Base-by-base conservation (phyloP, 1,284 basidiomycete species). In the Microbotryum intermedium region DNA sequence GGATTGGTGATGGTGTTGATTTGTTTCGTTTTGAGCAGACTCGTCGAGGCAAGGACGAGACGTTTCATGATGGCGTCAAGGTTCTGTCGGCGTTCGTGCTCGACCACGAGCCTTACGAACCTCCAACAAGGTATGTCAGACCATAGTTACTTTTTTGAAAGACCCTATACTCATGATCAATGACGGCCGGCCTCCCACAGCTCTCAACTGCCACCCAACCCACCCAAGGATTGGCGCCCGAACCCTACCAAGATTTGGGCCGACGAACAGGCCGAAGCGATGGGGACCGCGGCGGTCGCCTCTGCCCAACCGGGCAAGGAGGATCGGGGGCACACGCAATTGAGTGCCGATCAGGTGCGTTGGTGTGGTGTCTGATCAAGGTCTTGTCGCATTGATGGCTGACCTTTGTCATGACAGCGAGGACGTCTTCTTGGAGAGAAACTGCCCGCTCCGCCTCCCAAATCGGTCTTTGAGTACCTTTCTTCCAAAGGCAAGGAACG, bases 401-500 rank as follows among this genome's bases (percentile, higher is more conserved):
- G 43, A 50, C 50, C 7, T 55, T 44, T n/a, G 26, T 29, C 11
- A 4, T 62, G 2, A 61, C 68, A 94, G 86, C 82, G 94, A 53
- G 93, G 90, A 29, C 76, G 80, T 3, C 78, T 88, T 9, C 79
- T 98, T 0, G 93, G 94, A 51, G 94, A 97, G 75, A 81, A 81
- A 1, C 82, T 82, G 5, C 77, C 87, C 7, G 81, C 84, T 2
- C 77, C 83, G 2, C 83, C 84, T 2, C 71, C 61, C 2, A 65
- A 67, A 26, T 94, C 90, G 0, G 83, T 98, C 4, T 93, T 93
- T 71, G 91, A 97, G 52, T 97, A 86, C 74, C 84, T 97, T 72
- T 92, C 91, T 0, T 83, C 86, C 65, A 93, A 92, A 72, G 90
- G 93, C 68, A 81, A 83, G 55, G 90, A 94, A 61, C 84, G 91